Evolutionary conservation across 164 flowering plant genomes (phyloP).

Genomic region (Dillenia turbinata): DNA sequence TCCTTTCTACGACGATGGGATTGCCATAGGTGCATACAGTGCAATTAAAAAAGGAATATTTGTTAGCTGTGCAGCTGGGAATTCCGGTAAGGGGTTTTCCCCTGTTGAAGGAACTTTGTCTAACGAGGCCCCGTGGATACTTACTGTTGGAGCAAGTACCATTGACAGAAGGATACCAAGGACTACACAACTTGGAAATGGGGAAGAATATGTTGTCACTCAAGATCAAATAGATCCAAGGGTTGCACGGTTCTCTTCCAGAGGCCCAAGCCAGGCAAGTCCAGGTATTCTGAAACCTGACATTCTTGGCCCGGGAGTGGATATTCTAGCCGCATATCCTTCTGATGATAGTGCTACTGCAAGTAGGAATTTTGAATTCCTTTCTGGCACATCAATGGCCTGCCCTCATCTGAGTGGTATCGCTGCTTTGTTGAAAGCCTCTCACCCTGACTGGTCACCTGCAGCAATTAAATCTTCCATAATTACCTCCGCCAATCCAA

Average conservation of each 20-base stretch:
- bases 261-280: conserved; percentile 8
- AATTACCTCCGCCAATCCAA: conserved; percentile 5
- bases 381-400: conserved; percentile 9
- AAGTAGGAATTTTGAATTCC: not conserved
- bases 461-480: not conserved
- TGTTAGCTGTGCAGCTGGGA: conserved; percentile 16
- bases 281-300: conserved; percentile 1
- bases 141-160: conserved; percentile 13
- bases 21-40: conserved; percentile 12
- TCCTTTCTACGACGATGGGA: not conserved
- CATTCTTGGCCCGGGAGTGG: too few species aligned
- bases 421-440: too few species aligned
- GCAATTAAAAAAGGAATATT: conserved; percentile 13
- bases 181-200: conserved; percentile 1
- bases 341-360: not conserved
- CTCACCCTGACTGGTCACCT: too few species aligned
- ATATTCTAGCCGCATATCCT: conserved; percentile 4
- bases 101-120: too few species aligned
- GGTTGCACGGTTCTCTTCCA: conserved; percentile 6
- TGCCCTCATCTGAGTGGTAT: not conserved
- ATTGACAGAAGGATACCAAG: conserved; percentile 1
- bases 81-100: not conserved
- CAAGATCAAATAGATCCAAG: not conserved
- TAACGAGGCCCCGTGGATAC: conserved; percentile 9
- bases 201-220: not conserved